phyloP scores from a whole-genome alignment of 768 basidiomycete genomes.

The Lactarius akahatsu region DNA sequence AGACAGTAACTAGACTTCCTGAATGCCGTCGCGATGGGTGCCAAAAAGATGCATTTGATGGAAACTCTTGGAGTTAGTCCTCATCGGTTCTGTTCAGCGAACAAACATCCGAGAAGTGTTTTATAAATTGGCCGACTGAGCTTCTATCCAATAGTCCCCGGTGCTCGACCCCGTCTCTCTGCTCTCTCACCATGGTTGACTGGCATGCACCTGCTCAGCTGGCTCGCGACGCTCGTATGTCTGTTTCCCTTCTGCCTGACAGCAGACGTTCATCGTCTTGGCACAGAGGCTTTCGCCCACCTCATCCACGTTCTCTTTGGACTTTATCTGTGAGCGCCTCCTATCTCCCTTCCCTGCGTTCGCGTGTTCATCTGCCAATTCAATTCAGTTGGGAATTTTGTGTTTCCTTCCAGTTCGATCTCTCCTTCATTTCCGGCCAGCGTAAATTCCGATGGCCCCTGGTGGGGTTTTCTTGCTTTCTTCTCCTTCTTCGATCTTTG shows the following conservation, averaged over 20 bases:
- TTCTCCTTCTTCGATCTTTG: neutral
- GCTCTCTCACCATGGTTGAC: constrained; percentile 35
- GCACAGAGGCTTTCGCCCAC: constrained; percentile 41
- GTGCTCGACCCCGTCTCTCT: constrained; percentile 7
- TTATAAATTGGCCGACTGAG: constrained; percentile 11
- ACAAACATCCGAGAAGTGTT: constrained; percentile 2
- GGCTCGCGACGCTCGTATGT: constrained; percentile 39
- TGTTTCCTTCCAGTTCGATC: constrained; percentile 45
- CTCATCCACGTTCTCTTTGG: constrained; percentile 47
- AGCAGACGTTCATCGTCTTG: constrained; percentile 1
- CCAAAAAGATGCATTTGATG: neutral
- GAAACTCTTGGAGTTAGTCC: constrained; percentile 3
- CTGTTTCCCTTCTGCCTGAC: neutral
- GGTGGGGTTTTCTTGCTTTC: constrained; percentile 31
- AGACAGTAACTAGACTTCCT: constrained; percentile 14
- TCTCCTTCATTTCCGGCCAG: constrained; percentile 42
- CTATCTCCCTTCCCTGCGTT: neutral
- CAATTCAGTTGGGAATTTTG: constrained; percentile 44
- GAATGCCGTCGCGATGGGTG: constrained; percentile 11
- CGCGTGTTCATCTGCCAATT: constrained; percentile 1
- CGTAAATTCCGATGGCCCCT: constrained; percentile 49
- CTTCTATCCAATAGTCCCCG: constrained; percentile 13
- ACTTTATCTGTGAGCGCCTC: constrained; percentile 43
- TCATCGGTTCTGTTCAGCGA: neutral
- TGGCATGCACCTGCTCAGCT: constrained; percentile 44